A percentile compares a stretch with the other conserved stretches of the same genome.
Evolutionary conservation across 2,329 filamentous ascomycete genomes (phyloP).

Genomic region (Fusarium buharicum): DNA sequence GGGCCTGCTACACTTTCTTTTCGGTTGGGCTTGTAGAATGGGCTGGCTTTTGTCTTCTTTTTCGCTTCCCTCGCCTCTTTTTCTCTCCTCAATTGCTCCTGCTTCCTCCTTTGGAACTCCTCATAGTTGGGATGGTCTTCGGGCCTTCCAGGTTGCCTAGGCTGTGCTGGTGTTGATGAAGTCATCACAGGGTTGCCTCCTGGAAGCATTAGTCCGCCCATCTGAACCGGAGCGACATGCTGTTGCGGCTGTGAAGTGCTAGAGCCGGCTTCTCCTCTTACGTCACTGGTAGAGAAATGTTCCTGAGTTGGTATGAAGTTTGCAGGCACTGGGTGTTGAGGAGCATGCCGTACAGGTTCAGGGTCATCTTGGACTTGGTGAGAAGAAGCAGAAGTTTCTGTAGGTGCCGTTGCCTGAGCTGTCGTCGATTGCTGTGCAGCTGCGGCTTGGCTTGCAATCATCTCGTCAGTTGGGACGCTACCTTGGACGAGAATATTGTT

Average conservation of each 20-base stretch:
- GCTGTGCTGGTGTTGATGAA: not conserved
- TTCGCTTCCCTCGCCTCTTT: not conserved
- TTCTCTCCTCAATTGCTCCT: slow-evolving; percentile 1
- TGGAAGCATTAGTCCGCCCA: slow-evolving; percentile 23
- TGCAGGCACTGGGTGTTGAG: not conserved
- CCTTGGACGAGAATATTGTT: not conserved
- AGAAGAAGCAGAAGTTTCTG: not conserved
- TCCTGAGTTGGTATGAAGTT: not conserved
- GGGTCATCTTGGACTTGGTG: not conserved
- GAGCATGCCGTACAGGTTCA: not conserved
- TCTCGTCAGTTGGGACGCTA: not conserved
- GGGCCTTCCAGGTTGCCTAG: not conserved
- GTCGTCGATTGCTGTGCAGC: not conserved
- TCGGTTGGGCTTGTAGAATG: slow-evolving; percentile 6
- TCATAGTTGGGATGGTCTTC: not conserved
- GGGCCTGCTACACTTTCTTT: not conserved
- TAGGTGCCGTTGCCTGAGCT: not conserved
- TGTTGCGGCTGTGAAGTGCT: not conserved
- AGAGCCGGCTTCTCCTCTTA: not conserved
- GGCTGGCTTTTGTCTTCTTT: slow-evolving; percentile 1
- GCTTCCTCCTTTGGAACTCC: not conserved
- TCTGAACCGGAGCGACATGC: not conserved
- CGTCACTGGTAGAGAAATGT: not conserved
- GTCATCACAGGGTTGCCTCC: slow-evolving; percentile 16
- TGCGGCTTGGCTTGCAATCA: not conserved